Base-by-base conservation (phyloP, 1,284 basidiomycete genomes). In the Ustilago crameri region DNA sequence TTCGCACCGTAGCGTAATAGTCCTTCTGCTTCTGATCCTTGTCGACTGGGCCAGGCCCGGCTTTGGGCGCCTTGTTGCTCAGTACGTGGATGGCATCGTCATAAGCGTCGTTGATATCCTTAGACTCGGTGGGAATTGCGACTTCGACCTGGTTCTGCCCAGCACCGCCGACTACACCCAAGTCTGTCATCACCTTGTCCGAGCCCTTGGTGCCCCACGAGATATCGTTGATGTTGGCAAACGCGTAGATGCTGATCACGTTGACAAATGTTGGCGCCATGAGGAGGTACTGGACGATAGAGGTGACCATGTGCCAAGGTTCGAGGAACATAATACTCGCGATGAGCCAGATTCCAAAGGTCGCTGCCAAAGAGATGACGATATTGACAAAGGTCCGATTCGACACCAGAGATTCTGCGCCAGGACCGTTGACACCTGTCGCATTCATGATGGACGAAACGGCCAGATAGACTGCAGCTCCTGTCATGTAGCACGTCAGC, bases 1-100 rank as follows among this genome's bases (percentile, higher is more conserved):
- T 96, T 62, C 93, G 86, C 68, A 96, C 91, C 79, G 91, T 92
- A 0, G 76, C 81, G 56, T 85, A 85, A 55, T 81, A 79, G 50
- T 66, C 81, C 43, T 68, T 74, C 48, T 82, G 81, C 51, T 75
- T 75, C 42, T 63, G 59, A 10, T 81, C 80, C 18, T 55, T 54
- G 38, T 82, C 80, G 2, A 74, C 63, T n/a, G 46, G 32, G 2
- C 46, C 27, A 34, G 49, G 48, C 3, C 59, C 59, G 5, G 51
- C 57, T 30, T 63, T 63, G 45, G 74, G 60, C 9, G 78, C 51
- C 23, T 79, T 79, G 26, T 64, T 74, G 41, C 72, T 52, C 2
- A 82, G 62, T 9, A 81, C 76, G 27, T 81, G 80, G 43, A 79
- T 78, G 9, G 82, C 81, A 47, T 83, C 82, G 30, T 81, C 78